Base-by-base conservation (phyloP, 2,329 filamentous ascomycete genomes). In the Nectriaceae sp. region DNA sequence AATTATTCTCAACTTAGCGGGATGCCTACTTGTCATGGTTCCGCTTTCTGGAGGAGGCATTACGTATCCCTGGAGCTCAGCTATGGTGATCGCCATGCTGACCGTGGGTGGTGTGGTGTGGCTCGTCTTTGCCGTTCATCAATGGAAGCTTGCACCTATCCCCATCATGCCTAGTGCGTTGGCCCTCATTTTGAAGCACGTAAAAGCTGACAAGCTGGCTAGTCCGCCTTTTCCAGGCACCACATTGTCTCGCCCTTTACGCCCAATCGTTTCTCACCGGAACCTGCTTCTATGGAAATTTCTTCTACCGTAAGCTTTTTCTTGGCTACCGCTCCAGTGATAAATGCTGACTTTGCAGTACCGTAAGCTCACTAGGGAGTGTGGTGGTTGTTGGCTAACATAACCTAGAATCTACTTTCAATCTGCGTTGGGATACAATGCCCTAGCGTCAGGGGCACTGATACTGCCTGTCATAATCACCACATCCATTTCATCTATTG, bases 361-460 rank as follows among this genome's bases (percentile, higher is more conserved):
- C n/a, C n/a, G n/a, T n/a, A n/a, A n/a, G n/a, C n/a, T n/a, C n/a
- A n/a, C n/a, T n/a, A n/a, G n/a, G n/a, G n/a, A n/a, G n/a, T n/a
- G n/a, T n/a, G n/a, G n/a, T n/a, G n/a, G n/a, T n/a, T n/a, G n/a
- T n/a, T n/a, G n/a, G n/a, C n/a, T n/a, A n/a, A n/a, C n/a, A n/a
- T n/a, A n/a, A n/a, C 49, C 65, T 63, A 37, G 52, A 60, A 3
- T 59, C 58, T 70, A 67, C 42, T 63, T 69, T 42, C 67, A 70
- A 45, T 57, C 66, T 6, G 26, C 26, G 10, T 61, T 60, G 11
- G 51, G 53, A 2, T 64, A 62, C 49, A 53, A 54, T 4, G 54
- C 62, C 0, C 50, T 69, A 11, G 51, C 53, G 5, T 64, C 68
- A 3, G 68, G 63, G 8, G 61, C 59, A 0, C 48, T 69, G 4